Base-by-base conservation (phyloP, 371 early-diverging fungal species). In the Mucor plumbeus region DNA sequence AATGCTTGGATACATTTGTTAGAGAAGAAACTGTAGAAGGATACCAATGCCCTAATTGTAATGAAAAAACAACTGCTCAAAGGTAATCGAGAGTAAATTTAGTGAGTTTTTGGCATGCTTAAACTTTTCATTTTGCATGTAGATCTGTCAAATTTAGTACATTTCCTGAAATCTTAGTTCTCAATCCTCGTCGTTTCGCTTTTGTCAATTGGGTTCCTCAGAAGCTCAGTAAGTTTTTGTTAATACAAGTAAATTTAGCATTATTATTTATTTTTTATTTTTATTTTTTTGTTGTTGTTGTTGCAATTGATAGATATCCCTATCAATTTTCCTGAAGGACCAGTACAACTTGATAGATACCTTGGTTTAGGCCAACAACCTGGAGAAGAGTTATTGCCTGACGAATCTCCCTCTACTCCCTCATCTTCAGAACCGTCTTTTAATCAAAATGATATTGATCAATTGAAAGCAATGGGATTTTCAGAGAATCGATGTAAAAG, bases 381-480 rank as follows among this genome's bases (percentile, higher is more conserved):
- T 0, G 85, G 74, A n/a, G 97, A 95, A 68, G 90, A 86, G 57
- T 56, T 77, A 1, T 82, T 98, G 15, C 93, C 94, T 0, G 92
- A 92, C 41, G 90, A 88, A 61, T 76, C 73, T 15, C 47, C 78
- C 14, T 55, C 72, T 10, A 17, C 69, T 11, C 44, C 61, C 13
- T 26, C 34, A 15, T 40, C 38, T 7, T 15, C 41, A 31, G 90
- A 74, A 61, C 88, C 88, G 0, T 55, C 62, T 0, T 79, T 94
- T 13, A 90, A 97, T 73, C 81, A 83, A 61, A 75, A 26, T 1
- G 90, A 85, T 10, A 71, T 97, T 40, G 86, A 85, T 10, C 92
- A 94, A 67, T 76, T 99, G 39, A 77, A 92, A 77, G 78, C 81
- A 31, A 96, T 97, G 96, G 99, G 99, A 4, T 96, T 99, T 78